Evolutionary conservation across 2,329 filamentous ascomycete species (phyloP).

Genomic region (Ophiostoma australiae): DNA sequence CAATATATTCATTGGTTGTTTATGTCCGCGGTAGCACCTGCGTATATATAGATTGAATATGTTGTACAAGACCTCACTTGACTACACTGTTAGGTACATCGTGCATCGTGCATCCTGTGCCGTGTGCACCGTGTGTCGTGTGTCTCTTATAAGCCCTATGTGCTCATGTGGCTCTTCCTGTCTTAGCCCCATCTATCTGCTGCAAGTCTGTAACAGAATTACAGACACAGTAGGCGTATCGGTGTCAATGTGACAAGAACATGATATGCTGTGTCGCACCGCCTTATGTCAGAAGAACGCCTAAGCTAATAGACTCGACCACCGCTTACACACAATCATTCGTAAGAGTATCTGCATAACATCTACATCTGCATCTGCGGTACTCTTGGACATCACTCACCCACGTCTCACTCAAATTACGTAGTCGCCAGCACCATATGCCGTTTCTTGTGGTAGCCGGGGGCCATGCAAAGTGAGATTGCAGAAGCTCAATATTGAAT

Average conservation of each 20-base stretch:
- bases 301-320: background rate
- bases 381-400: background rate
- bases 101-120: background rate
- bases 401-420: background rate
- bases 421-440: background rate
- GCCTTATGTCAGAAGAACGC: background rate
- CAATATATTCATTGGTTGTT: background rate
- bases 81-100: background rate
- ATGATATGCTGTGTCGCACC: background rate
- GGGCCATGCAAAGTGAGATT: background rate
- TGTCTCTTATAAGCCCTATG: background rate
- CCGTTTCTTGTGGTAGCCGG: background rate
- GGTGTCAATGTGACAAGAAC: background rate
- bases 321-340: background rate
- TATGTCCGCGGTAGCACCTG: background rate
- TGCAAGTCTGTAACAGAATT: background rate
- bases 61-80: background rate
- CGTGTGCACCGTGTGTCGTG: background rate
- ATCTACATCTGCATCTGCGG: background rate
- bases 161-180: background rate
- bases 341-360: background rate
- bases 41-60: background rate
- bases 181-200: background rate
- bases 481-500: background rate
- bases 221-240: background rate